Percentiles rank a stretch among this genome's conserved stretches.
Conservation (phyloP, 306 rosid species). For the Prunus salicina region DNA sequence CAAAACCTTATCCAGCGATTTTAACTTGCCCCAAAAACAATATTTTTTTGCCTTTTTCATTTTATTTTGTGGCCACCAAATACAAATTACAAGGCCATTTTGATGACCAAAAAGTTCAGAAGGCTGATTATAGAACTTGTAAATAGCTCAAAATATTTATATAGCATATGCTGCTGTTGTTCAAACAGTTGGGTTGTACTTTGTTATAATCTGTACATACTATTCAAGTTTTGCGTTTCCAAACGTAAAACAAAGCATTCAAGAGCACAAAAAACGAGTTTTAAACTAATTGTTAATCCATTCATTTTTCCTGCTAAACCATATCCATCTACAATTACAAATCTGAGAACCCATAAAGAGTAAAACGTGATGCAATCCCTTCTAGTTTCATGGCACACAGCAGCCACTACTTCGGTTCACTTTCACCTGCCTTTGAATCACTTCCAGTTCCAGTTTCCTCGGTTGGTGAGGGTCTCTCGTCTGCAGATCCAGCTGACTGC, state of each 20-base stretch:
- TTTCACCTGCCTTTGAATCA: slow-evolving; percentile 31
- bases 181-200: background rate
- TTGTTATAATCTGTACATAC: slow-evolving; percentile 28
- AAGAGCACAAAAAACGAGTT: slow-evolving; percentile 2
- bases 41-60: too few relatives aligned
- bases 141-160: too few relatives aligned
- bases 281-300: slow-evolving; percentile 1
- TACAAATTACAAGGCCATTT: too few relatives aligned
- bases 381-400: background rate
- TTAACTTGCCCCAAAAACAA: too few relatives aligned
- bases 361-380: background rate
- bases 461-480: slow-evolving; percentile 42
- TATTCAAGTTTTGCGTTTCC: slow-evolving; percentile 10
- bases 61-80: too few relatives aligned
- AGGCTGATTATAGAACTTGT: too few relatives aligned
- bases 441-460: slow-evolving; percentile 23
- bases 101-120: too few relatives aligned
- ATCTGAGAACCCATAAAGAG: slow-evolving; percentile 20
- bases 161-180: background rate
- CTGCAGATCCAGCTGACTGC: slow-evolving; percentile 31
- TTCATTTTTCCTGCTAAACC: slow-evolving; percentile 11
- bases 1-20: too few relatives aligned
- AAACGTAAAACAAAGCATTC: slow-evolving; percentile 13
- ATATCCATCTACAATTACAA: slow-evolving; percentile 22
- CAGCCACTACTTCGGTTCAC: slow-evolving; percentile 26